phyloP scores from a whole-genome alignment of 2,329 filamentous ascomycete species.

The Macrophomina tecta region DNA sequence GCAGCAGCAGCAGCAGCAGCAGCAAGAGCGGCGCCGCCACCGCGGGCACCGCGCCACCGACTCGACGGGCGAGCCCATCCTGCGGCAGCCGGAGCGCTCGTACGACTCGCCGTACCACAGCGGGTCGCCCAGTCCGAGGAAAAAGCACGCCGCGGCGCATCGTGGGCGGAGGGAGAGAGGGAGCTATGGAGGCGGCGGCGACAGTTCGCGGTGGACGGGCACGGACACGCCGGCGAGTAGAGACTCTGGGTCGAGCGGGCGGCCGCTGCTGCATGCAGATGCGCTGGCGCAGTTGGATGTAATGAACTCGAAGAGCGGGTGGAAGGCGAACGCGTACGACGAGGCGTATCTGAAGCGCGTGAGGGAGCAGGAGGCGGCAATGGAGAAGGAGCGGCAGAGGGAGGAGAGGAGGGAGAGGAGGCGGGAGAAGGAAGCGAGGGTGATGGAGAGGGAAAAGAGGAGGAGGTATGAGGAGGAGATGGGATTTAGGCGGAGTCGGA shows the following conservation, averaged over 20 bases:
- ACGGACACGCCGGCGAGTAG: constrained; percentile 27
- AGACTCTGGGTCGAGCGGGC: constrained; percentile 39
- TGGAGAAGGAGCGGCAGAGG: constrained; percentile 44
- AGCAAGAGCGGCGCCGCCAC: constrained; percentile 33
- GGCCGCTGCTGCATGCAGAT: constrained; percentile 55
- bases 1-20: background rate
- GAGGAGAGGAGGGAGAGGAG: constrained; percentile 41
- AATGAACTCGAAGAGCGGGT: constrained; percentile 62
- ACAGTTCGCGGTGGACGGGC: background rate
- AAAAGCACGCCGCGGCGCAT: background rate
- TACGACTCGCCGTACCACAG: constrained; percentile 28
- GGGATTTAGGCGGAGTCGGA: constrained; percentile 32
- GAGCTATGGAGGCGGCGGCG: background rate
- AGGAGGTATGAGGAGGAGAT: constrained; percentile 37
- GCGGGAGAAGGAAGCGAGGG: constrained; percentile 37
- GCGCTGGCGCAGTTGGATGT: constrained; percentile 71
- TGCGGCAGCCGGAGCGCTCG: constrained; percentile 15
- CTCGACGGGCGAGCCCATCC: constrained; percentile 38
- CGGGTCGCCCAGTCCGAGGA: constrained; percentile 13
- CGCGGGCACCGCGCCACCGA: constrained; percentile 48
- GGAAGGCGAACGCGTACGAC: constrained; percentile 50
- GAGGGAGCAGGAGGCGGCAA: constrained; percentile 41
- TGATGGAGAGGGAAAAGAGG: constrained; percentile 48
- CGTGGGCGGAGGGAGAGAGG: background rate
- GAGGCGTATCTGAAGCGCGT: constrained; percentile 47